These are phyloP conservation scores for Bidens hawaiensis DNA, from an alignment of 140 eudicot genomes.

Conservation along the genomic window DNA sequence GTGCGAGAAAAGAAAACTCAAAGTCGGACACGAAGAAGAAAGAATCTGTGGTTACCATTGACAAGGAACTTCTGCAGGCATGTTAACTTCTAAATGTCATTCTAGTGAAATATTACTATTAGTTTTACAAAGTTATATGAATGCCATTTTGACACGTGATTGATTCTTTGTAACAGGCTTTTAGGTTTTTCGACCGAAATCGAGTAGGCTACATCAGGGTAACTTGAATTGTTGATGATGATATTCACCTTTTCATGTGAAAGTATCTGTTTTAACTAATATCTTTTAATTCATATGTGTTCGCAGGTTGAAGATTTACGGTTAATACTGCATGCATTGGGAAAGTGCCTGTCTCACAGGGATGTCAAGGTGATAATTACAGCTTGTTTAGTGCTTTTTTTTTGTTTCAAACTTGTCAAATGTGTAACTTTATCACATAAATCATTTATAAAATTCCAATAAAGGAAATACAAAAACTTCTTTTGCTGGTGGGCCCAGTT, in stretches of 20 bases:
- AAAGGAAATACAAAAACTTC: not conserved
- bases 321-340: slow-evolving; percentile 75
- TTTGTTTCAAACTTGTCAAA: not conserved
- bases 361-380: slow-evolving; percentile 73
- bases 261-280: not conserved
- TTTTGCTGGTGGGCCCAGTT: not conserved
- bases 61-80: slow-evolving; percentile 90
- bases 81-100: slow-evolving; percentile 5
- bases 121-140: not conserved
- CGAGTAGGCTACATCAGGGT: slow-evolving; percentile 91
- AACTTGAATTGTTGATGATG: not conserved
- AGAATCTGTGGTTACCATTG: slow-evolving; percentile 34
- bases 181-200: slow-evolving; percentile 94
- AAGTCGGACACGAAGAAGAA: slow-evolving; percentile 39
- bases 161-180: slow-evolving; percentile 56
- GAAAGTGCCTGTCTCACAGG: slow-evolving; percentile 76
- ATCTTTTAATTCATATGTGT: not conserved
- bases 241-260: not conserved
- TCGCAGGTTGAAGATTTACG: slow-evolving; percentile 95
- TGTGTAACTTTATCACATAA: too few relatives aligned
- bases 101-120: not conserved
- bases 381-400: not conserved
- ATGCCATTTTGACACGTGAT: not conserved
- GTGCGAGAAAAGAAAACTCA: slow-evolving; percentile 19
- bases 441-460: too few relatives aligned